phyloP scores from a whole-genome alignment of 129 eudicot species.

The Apium graveolens region DNA sequence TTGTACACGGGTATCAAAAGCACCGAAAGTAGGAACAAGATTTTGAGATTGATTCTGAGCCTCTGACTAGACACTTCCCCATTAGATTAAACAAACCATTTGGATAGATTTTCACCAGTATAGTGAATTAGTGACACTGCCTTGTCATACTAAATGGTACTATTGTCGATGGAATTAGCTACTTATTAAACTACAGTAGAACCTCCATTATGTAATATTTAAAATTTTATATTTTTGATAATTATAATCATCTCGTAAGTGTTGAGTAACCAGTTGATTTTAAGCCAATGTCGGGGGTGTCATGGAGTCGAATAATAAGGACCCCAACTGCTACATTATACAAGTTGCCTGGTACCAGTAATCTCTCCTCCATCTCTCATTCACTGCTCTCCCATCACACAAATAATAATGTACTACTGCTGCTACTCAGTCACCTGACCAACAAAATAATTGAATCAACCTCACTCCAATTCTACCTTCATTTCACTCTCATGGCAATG shows the following conservation, averaged over 20 bases:
- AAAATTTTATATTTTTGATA: too few relatives aligned
- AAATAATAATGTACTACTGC: neutral
- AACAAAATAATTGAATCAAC: neutral
- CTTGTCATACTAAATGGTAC: neutral
- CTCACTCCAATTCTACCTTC: neutral
- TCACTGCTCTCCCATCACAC: conserved; percentile 4
- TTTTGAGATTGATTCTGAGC: neutral
- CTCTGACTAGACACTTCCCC: neutral
- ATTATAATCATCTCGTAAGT: too few relatives aligned
- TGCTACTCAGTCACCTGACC: neutral
- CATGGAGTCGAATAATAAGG: too few relatives aligned
- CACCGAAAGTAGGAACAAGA: conserved; percentile 3
- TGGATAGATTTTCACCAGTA: neutral
- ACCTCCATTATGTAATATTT: too few relatives aligned
- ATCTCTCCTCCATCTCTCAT: neutral
- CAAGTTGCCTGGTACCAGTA: neutral
- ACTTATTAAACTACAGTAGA: too few relatives aligned
- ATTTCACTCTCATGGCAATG: conserved; percentile 13
- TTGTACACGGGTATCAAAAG: neutral
- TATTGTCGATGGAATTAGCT: too few relatives aligned
- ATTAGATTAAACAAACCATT: conserved; percentile 3
- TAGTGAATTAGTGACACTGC: neutral
- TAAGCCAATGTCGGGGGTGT: too few relatives aligned
- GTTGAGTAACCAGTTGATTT: too few relatives aligned
- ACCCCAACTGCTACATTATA: conserved; percentile 3